These are phyloP conservation scores for Jackrogersella minutella DNA, from an alignment of 495 filamentous ascomycete genomes.

Conservation along the genomic window DNA sequence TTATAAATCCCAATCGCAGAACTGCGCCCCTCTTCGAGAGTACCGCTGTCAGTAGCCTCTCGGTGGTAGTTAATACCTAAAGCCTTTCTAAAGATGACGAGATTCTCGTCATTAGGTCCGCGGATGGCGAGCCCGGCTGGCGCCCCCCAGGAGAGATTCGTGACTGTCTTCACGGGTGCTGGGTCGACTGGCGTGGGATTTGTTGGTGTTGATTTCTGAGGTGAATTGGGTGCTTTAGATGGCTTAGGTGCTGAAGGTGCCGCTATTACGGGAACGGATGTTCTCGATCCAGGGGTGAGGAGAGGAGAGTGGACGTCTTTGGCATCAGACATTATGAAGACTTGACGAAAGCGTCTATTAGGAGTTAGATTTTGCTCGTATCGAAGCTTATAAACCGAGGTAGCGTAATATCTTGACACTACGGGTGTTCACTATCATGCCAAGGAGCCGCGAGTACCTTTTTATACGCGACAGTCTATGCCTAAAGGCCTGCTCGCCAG, in stretches of 20 bases:
- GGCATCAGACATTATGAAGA: conserved; percentile 24
- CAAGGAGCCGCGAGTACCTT: not conserved
- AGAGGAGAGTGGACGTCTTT: conserved; percentile 37
- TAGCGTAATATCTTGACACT: not conserved
- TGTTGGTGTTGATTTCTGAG: conserved; percentile 17
- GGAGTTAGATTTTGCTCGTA: not conserved
- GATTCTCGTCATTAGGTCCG: conserved; percentile 54
- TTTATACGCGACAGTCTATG: conserved; percentile 10
- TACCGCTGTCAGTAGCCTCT: conserved; percentile 33
- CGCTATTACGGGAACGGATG: conserved; percentile 17
- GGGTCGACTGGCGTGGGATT: conserved; percentile 19
- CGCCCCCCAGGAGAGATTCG: conserved; percentile 47
- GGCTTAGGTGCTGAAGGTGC: conserved; percentile 20
- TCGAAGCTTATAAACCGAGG: not conserved
- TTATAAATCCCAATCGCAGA: conserved; percentile 51
- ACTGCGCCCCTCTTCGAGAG: conserved; percentile 52
- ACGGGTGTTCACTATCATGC: not conserved
- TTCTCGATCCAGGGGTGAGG: conserved; percentile 18
- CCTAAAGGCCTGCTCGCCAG: not conserved
- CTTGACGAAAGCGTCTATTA: not conserved
- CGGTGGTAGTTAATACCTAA: conserved; percentile 52
- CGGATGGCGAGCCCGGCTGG: conserved; percentile 52
- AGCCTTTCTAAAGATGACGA: conserved; percentile 53
- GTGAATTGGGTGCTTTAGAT: conserved; percentile 19
- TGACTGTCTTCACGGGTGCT: conserved; percentile 24